Base-by-base conservation (phyloP, 1,284 basidiomycete species). In the Ganoderma sinense region DNA sequence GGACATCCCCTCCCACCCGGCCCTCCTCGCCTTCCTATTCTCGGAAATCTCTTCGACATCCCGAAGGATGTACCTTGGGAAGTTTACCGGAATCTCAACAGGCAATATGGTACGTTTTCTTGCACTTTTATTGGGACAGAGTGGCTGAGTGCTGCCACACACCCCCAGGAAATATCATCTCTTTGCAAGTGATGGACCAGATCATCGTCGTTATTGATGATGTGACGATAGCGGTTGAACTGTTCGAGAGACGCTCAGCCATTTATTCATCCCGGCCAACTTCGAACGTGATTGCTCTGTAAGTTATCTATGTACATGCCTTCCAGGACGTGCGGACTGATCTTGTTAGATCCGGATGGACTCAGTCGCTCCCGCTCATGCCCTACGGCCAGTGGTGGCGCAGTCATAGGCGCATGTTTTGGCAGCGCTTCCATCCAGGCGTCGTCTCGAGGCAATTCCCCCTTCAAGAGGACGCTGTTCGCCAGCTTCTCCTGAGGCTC, bases 191-290 rank as follows among this genome's bases (percentile, higher is more conserved):
- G 20, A 13, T 33, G 29, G 43, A 33, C 7, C 58, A 59, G 58
- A 20, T 20, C 4, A 59, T 59, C 58, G 18, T 59, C 33, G 39
- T 59, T 33, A 36, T 59, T 11, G 58, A 40, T n/a, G 58, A 40
- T 18, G 3, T 18, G 23, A 40, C 23, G 31, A 39, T 40, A 13
- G 58, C 23, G 31, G 14, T 59, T 18, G 81, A 83, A 14, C 73
- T 84, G 6, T 71, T 83, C 20, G 81, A 82, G 29, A 79, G 79
- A 48, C 73, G 78, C 13, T 75, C 77, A 23, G 40, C 71, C 6
- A 78, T 80, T 20, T 82, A 82, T 70, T 83, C 82, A 20, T 80
- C 81, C 65, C 71, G 83, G 26, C 51, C 51, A 8, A 13, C 51
- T 11, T 55, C 51, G 11, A 55, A 55, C 51, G 29, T 55, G 51